These are phyloP conservation scores for Silybum marianum DNA, from an alignment of 129 eudicot species.

Conservation along the genomic window DNA sequence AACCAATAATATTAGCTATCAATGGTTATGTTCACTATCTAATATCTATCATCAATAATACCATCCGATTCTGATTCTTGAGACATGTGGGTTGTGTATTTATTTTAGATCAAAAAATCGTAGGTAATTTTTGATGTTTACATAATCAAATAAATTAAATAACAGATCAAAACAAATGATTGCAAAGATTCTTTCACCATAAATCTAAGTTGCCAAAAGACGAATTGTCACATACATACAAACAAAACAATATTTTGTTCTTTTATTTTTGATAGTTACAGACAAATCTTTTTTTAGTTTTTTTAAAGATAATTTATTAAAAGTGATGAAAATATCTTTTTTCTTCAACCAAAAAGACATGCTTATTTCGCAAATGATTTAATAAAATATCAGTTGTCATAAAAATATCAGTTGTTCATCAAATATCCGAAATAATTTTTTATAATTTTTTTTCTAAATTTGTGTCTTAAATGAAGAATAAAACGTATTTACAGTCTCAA, in stretches of 20 bases:
- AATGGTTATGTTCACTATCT: no score
- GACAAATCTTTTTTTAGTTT: not conserved
- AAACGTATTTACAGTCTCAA: no score
- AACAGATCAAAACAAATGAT: not conserved
- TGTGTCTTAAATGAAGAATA: not conserved
- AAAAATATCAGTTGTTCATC: not conserved
- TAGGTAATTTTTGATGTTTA: not conserved
- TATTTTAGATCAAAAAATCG: no score
- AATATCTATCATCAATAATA: no score
- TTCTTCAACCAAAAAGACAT: not conserved
- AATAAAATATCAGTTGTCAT: not conserved
- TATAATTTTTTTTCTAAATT: no score
- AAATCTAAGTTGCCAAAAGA: not conserved
- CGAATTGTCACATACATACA: not conserved
- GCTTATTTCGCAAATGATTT: not conserved
- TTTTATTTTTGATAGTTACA: not conserved
- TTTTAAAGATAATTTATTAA: not conserved
- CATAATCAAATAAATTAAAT: not conserved
- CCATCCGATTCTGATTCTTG: no score
- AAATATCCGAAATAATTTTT: no score
- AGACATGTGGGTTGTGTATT: not conserved
- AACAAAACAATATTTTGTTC: not conserved
- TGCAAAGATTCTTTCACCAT: not conserved
- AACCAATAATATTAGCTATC: no score
- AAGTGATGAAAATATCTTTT: not conserved